A percentile compares a stretch with the other conserved stretches of the same genome.
Conservation (phyloP, 139 green algal genomes). For the Chlamydomonas sp. region DNA sequence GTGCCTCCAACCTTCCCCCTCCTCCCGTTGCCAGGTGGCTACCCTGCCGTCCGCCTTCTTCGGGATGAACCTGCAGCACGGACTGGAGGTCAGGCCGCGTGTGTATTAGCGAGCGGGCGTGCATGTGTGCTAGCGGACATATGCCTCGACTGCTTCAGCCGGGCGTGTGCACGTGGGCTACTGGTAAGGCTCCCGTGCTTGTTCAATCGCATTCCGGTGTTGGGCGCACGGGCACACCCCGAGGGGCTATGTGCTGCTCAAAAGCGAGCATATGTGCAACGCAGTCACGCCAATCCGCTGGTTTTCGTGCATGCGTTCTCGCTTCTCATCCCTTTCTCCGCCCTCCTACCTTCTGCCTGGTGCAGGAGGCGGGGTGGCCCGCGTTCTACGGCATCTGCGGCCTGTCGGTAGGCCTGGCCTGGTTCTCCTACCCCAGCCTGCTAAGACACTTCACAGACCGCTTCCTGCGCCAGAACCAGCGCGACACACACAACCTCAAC, state of each 20-base stretch:
- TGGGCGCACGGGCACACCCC: no score
- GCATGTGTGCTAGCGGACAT: no score
- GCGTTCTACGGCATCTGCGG: not conserved
- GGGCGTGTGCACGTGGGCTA: no score
- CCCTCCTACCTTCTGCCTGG: no score
- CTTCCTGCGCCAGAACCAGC: not conserved
- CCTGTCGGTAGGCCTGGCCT: not conserved
- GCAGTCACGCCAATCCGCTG: no score
- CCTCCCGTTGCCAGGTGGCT: slow-evolving; percentile 20
- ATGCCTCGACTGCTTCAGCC: no score
- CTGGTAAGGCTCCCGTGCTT: no score
- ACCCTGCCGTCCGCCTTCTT: slow-evolving; percentile 54
- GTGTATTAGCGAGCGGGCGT: not conserved
- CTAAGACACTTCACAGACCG: slow-evolving; percentile 13
- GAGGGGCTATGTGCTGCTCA: no score
- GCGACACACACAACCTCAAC: not conserved
- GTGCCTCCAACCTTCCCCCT: not conserved
- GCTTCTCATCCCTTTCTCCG: no score
- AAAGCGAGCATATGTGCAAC: no score
- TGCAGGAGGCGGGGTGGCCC: not conserved
- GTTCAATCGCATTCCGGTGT: no score
- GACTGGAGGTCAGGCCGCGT: slow-evolving; percentile 29
- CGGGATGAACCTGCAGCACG: slow-evolving; percentile 66
- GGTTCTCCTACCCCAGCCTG: slow-evolving; percentile 11
- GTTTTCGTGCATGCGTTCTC: no score